A percentile compares a stretch with the other conserved stretches of the same genome.
Conservation (phyloP, 2,329 filamentous ascomycete genomes). For the Pseudogymnoascus sp. region DNA sequence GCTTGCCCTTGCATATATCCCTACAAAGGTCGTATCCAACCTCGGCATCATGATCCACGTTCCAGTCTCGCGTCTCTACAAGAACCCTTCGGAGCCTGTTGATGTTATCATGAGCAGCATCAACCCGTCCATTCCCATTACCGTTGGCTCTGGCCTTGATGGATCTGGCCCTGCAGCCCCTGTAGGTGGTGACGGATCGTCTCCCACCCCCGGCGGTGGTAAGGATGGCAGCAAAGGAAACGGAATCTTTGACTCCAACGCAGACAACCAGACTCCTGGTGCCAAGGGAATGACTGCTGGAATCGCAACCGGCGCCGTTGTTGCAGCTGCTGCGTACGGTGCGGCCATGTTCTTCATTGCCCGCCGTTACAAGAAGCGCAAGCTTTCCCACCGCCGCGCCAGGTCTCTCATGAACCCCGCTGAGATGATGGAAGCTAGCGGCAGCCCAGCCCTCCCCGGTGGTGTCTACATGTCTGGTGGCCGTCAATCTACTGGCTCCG, state of each 20-base stretch:
- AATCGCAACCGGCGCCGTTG: slow-evolving; percentile 57
- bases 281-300: slow-evolving; percentile 58
- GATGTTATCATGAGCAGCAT: slow-evolving; percentile 70
- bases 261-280: slow-evolving; percentile 42
- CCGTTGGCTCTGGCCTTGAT: slow-evolving; percentile 35
- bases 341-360: slow-evolving; percentile 72
- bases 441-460: slow-evolving; percentile 41
- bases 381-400: slow-evolving; percentile 53
- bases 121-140: slow-evolving; percentile 62
- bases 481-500: slow-evolving; percentile 30
- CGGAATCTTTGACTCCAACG: slow-evolving; percentile 33
- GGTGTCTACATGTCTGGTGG: slow-evolving; percentile 37
- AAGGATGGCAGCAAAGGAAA: slow-evolving; percentile 34
- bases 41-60: slow-evolving; percentile 64
- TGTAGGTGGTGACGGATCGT: slow-evolving; percentile 23
- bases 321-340: slow-evolving; percentile 63
- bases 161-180: slow-evolving; percentile 29
- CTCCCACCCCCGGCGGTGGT: slow-evolving; percentile 33
- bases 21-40: slow-evolving; percentile 58
- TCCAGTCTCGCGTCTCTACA: slow-evolving; percentile 66
- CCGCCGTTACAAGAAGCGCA: slow-evolving; percentile 61
- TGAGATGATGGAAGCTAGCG: slow-evolving; percentile 38
- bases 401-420: slow-evolving; percentile 49
- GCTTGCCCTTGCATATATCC: slow-evolving; percentile 68
- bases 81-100: slow-evolving; percentile 47